Evolutionary conservation across 176 grass and related monocot genomes (phyloP), one percentile per base, ranked within the genome.

Genomic region (Olyra latifolia): DNA sequence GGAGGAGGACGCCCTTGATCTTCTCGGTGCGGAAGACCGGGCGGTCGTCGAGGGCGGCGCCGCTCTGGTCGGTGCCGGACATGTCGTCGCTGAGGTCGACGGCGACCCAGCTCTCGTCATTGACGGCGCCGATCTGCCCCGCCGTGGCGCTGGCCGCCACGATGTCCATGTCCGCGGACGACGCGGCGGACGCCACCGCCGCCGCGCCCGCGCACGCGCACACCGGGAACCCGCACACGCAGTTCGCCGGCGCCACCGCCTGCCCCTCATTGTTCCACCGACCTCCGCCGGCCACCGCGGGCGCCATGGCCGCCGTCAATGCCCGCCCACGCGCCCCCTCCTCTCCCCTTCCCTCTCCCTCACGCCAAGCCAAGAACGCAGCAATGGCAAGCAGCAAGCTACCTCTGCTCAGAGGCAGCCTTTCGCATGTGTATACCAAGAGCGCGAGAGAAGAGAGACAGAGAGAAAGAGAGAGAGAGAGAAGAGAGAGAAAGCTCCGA

Each of bases 11-110:
- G 49, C 78, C 88, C 78, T 66, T 85, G 67, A 89, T 89, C 83
- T 89, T 89, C 88, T 89, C 88, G 41, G 88, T 89, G 30, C 78
- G 78, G 83, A 86, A 89, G 47, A 89, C 88, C 56, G 87, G 83
- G 65, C 88, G 78, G 72, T 86, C 83, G 72, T 86, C 88, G 58
- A 82, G 13, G 13, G 65, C 88, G 72, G 35, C 83, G 58, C 71
- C 87, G 87, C 69, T 65, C 43, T 24, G 42, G 70, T 44, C 77
- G 57, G 38, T 29, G 35, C 11, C 65, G 66, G 57, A 48, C 20
- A 60, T 55, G 71, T 80, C 82, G 22, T 85, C 82, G 66, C 83
- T 76, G 41, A 89, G 88, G 72, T 86, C 88, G 28, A 89, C 83
- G 41, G 72, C 88, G 12, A 86, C 66, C 88, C 88, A 89, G 66